These are phyloP conservation scores for Aspergillus oerlinghausenensis DNA, from an alignment of 2,329 filamentous ascomycete genomes.

Conservation along the genomic window DNA sequence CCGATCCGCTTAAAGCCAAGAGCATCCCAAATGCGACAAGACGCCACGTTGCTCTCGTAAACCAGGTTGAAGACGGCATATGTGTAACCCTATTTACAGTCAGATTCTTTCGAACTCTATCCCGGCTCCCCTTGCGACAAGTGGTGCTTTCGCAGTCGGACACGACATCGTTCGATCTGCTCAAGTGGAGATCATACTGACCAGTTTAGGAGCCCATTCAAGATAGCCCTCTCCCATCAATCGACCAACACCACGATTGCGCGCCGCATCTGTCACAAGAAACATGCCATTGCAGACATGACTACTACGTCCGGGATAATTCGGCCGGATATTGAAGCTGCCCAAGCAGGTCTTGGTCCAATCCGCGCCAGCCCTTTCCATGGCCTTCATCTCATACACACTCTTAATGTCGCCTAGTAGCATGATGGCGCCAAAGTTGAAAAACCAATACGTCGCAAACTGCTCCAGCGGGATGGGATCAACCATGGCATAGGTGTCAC, in stretches of 20 bases:
- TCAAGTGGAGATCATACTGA: conserved; percentile 24
- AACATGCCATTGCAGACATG: conserved; percentile 79
- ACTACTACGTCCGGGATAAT: conserved; percentile 85
- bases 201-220: conserved; percentile 67
- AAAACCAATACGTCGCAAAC: conserved; percentile 85
- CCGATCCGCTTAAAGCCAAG: conserved; percentile 91
- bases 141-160: background rate
- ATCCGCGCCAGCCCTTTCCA: conserved; percentile 56
- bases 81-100: conserved; percentile 62
- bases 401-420: conserved; percentile 69
- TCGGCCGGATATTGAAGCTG: conserved; percentile 91
- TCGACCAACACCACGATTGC: conserved; percentile 69
- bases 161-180: background rate
- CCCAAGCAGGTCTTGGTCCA: conserved; percentile 80
- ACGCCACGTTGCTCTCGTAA: conserved; percentile 88
- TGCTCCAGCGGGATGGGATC: conserved; percentile 67
- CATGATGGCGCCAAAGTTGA: conserved; percentile 86
- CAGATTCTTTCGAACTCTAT: conserved; percentile 8
- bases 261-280: conserved; percentile 66
- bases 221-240: conserved; percentile 73
- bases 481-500: conserved; percentile 87
- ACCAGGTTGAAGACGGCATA: conserved; percentile 94
- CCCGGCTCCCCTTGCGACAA: background rate
- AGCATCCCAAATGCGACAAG: conserved; percentile 86
- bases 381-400: conserved; percentile 49